Conservation (phyloP, 1,284 basidiomycete genomes). For the Hymenochaete sp. region DNA sequence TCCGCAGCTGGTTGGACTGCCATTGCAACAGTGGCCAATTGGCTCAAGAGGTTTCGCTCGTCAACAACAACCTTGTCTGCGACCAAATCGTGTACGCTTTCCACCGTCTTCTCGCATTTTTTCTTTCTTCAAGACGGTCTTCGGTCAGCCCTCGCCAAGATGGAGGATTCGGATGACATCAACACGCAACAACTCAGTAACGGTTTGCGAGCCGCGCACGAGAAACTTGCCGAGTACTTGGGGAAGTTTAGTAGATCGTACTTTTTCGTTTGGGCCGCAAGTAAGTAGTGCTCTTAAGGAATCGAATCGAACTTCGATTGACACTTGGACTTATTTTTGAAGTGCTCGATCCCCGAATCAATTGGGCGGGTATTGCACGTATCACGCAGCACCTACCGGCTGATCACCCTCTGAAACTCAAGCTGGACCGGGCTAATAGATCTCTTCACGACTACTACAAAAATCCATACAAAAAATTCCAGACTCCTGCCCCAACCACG, state of each 20-base stretch:
- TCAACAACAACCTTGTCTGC: slow-evolving; percentile 26
- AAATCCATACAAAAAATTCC: too few relatives aligned
- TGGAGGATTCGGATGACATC: slow-evolving; percentile 14
- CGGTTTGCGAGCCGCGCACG: slow-evolving; percentile 18
- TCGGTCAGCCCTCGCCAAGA: slow-evolving; percentile 5
- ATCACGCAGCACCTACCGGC: too few relatives aligned
- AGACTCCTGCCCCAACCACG: too few relatives aligned
- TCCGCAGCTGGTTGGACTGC: slow-evolving; percentile 20
- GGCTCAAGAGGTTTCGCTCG: slow-evolving; percentile 21
- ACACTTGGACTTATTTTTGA: slow-evolving; percentile 3
- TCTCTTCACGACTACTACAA: too few relatives aligned
- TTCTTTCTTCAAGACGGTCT: slow-evolving; percentile 20
- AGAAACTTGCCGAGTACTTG: slow-evolving; percentile 20
- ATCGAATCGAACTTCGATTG: slow-evolving; percentile 2
- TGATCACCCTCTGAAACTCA: too few relatives aligned
- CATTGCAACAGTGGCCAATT: slow-evolving; percentile 18
- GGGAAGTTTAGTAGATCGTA: slow-evolving; percentile 18
- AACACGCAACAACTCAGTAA: slow-evolving; percentile 8
- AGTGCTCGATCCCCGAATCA: slow-evolving; percentile 18
- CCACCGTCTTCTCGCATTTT: slow-evolving; percentile 20
- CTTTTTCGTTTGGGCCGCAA: slow-evolving; percentile 20
- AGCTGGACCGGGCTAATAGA: too few relatives aligned
- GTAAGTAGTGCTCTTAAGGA: slow-evolving; percentile 14
- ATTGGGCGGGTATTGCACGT: slow-evolving; percentile 1
- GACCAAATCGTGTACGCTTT: slow-evolving; percentile 22